Evolutionary conservation across 129 eudicot genomes (phyloP).

Genomic region (Rutidosis leptorrhynchoides): DNA sequence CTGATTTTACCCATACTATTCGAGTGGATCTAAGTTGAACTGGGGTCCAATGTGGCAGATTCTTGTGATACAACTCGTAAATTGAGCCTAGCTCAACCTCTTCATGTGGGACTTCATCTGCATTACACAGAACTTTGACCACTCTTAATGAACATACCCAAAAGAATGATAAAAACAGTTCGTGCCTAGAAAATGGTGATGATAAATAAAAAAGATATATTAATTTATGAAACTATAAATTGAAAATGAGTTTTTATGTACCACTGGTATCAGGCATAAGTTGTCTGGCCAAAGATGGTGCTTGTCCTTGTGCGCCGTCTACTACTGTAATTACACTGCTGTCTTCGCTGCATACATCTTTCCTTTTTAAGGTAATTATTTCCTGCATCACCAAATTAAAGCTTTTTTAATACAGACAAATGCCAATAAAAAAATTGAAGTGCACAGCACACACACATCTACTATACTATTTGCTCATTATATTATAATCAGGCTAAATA

Average conservation of each 20-base stretch:
- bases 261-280: slow-evolving; percentile 34
- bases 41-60: slow-evolving; percentile 65
- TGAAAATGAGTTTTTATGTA: slow-evolving; percentile 6
- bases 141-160: slow-evolving; percentile 18
- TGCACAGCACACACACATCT: no score
- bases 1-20: slow-evolving; percentile 64
- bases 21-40: slow-evolving; percentile 61
- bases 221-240: background rate
- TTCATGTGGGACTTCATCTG: slow-evolving; percentile 32
- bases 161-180: background rate
- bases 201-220: background rate
- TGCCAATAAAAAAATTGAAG: no score
- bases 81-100: slow-evolving; percentile 55
- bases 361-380: slow-evolving; percentile 35
- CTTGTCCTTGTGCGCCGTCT: slow-evolving; percentile 32
- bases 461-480: no score
- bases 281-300: slow-evolving; percentile 38
- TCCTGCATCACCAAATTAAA: slow-evolving; percentile 28
- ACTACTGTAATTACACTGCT: no score
- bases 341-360: slow-evolving; percentile 33
- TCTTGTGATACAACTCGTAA: slow-evolving; percentile 66
- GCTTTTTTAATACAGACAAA: no score
- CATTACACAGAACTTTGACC: slow-evolving; percentile 11
- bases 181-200: slow-evolving; percentile 17
- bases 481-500: no score